These are phyloP conservation scores for Scalesia atractyloides DNA, from an alignment of 129 eudicot genomes.

Conservation along the genomic window DNA sequence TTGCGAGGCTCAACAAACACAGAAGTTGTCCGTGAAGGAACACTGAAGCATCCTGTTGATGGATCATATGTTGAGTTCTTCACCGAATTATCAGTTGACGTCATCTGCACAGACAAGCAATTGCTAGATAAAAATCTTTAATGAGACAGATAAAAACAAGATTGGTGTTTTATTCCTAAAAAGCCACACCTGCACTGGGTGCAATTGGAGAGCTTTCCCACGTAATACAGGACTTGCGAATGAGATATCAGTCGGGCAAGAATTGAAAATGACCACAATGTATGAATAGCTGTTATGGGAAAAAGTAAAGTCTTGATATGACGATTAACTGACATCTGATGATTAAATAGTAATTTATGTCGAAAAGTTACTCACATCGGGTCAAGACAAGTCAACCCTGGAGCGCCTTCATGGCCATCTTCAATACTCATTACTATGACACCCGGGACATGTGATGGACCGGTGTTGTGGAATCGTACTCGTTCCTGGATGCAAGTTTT, in stretches of 20 bases:
- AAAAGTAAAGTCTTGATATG: conserved; percentile 2
- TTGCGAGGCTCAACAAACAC: conserved; percentile 78
- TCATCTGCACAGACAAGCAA: conserved; percentile 51
- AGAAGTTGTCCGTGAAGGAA: conserved; percentile 75
- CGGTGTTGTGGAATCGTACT: conserved; percentile 79
- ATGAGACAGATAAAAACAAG: conserved; percentile 6
- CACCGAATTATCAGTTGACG: conserved; percentile 59
- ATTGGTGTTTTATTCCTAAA: conserved; percentile 2
- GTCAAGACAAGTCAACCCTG: conserved; percentile 77
- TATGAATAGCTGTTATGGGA: conserved; percentile 58
- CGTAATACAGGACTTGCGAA: conserved; percentile 50
- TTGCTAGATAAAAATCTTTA: neutral
- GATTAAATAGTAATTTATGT: conserved; percentile 2
- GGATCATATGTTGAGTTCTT: conserved; percentile 67
- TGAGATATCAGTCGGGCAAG: conserved; percentile 58
- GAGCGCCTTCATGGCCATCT: conserved; percentile 77
- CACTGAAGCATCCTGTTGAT: conserved; percentile 58
- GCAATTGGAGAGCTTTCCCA: conserved; percentile 57
- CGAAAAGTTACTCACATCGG: conserved; percentile 49
- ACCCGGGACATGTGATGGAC: conserved; percentile 75
- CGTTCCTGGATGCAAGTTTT: conserved; percentile 56
- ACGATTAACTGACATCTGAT: conserved; percentile 1
- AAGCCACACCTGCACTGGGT: conserved; percentile 73
- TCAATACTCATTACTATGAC: conserved; percentile 89
- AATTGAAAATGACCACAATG: conserved; percentile 68